Evolutionary conservation across 2,329 filamentous ascomycete genomes (phyloP), one percentile per base, ranked within the genome.

Genomic region (Colletotrichum tamarilloi): DNA sequence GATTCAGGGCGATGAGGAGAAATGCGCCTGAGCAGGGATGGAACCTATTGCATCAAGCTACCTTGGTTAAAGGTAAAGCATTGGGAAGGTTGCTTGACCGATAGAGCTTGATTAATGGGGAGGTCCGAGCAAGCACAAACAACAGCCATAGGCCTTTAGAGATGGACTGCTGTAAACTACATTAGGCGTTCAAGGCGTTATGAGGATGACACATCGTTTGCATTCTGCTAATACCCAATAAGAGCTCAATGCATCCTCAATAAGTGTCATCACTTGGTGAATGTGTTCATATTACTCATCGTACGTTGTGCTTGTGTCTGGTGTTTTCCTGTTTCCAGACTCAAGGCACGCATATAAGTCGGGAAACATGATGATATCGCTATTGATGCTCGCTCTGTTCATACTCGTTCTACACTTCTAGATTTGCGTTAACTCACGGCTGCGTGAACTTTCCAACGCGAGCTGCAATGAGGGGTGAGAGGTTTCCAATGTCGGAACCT

Each of bases 311-410:
- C 19, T 49, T 19, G 42, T n/a, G 42, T 8, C 42, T n/a, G 8
- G 42, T 9, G 19, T 3, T n/a, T 46, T 16, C 8, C 5, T 42
- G 38, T 16, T 3, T 14, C 2, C 14, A 38, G 14, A 16, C 42
- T n/a, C 16, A 19, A 46, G 16, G 16, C 7, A 4, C 16, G 42
- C 4, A 46, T 0, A n/a, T 8, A n/a, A 19, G 42, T 49, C 8
- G 19, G 42, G 42, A 2, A 52, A 5, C n/a, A 35, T 35, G 35
- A 38, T 52, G 12, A 46, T 42, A 46, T 52, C 55, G 67, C 56
- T 57, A 52, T 70, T 38, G 35, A 70, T 70, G 46, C 49, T 60
- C 26, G 60, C 56, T 53, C 68, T 66, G 38, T 14, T 70, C 46
- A 32, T 53, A 24, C 49, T 52, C 38, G 53, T 58, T 71, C 46